A percentile compares a stretch with the other conserved stretches of the same genome.
These are phyloP conservation scores for Ganoderma meredithae DNA, from an alignment of 1,284 basidiomycete species.

Conservation along the genomic window DNA sequence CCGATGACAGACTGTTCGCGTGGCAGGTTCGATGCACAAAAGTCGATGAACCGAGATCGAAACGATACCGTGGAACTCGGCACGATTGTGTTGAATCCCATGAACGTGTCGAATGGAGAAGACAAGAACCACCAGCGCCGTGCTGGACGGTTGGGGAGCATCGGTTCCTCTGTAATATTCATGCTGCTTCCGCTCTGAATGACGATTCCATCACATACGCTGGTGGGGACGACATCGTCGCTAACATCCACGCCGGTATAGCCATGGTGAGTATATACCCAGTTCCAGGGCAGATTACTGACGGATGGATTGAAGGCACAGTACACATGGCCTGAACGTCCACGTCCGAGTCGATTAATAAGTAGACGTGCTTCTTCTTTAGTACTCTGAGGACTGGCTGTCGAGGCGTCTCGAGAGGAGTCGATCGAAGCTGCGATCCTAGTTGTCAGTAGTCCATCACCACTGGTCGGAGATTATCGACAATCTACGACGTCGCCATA, in stretches of 20 bases:
- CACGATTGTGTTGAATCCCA: neutral
- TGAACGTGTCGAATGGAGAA: neutral
- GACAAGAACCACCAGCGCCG: neutral
- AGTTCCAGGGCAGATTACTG: too few species aligned
- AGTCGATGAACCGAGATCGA: neutral
- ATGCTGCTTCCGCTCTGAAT: neutral
- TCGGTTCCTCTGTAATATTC: neutral
- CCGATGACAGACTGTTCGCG: neutral
- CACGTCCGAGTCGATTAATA: too few species aligned
- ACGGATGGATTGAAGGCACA: too few species aligned
- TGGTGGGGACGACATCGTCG: neutral
- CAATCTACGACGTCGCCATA: neutral
- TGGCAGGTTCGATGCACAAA: neutral
- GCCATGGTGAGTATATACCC: too few species aligned
- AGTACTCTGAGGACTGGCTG: too few species aligned
- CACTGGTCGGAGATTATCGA: too few species aligned
- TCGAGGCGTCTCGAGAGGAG: too few species aligned
- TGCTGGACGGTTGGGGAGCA: neutral
- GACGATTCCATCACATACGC: neutral
- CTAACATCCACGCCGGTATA: too few species aligned
- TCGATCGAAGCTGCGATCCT: too few species aligned
- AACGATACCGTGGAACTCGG: neutral
- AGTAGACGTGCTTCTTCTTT: too few species aligned
- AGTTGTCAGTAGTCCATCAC: too few species aligned
- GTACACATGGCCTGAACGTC: too few species aligned